These are phyloP conservation scores for Globisporangium alternatum DNA, from an alignment of 352 stramenopile species.

Conservation along the genomic window DNA sequence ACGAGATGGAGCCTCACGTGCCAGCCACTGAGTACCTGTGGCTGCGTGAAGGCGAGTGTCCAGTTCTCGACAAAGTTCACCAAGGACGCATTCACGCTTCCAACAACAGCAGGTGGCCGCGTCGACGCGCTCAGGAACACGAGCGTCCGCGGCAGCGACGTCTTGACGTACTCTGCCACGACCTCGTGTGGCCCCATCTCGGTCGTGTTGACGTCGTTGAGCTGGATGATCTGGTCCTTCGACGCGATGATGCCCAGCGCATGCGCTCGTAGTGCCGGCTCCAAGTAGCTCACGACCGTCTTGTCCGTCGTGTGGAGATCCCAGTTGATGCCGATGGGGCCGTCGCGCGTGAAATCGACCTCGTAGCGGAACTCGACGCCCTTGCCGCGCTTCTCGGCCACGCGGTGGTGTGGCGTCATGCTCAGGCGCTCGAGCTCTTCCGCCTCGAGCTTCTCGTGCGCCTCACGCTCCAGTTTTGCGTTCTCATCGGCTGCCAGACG, in stretches of 20 bases:
- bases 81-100: conserved; percentile 7
- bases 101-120: conserved; percentile 12
- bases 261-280: conserved; percentile 45
- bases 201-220: conserved; percentile 68
- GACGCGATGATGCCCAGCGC: conserved; percentile 45
- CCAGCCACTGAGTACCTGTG: conserved; percentile 46
- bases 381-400: conserved; percentile 34
- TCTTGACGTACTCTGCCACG: conserved; percentile 48
- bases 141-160: conserved; percentile 38
- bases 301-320: conserved; percentile 48
- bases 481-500: conserved; percentile 31
- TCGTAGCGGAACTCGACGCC: conserved; percentile 69
- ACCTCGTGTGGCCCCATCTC: conserved; percentile 49
- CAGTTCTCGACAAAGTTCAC: conserved; percentile 36
- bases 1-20: conserved; percentile 50
- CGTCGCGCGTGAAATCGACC: conserved; percentile 47
- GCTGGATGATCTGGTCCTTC: conserved; percentile 53
- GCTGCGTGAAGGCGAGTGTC: conserved; percentile 45
- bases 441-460: conserved; percentile 31
- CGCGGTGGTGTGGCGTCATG: conserved; percentile 49
- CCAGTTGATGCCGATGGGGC: conserved; percentile 71
- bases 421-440: conserved; percentile 46
- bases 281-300: conserved; percentile 58
- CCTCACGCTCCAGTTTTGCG: conserved; percentile 27
- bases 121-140: conserved; percentile 41